phyloP scores from a whole-genome alignment of 371 early-diverging fungal genomes.

The Mucor irregularis region DNA sequence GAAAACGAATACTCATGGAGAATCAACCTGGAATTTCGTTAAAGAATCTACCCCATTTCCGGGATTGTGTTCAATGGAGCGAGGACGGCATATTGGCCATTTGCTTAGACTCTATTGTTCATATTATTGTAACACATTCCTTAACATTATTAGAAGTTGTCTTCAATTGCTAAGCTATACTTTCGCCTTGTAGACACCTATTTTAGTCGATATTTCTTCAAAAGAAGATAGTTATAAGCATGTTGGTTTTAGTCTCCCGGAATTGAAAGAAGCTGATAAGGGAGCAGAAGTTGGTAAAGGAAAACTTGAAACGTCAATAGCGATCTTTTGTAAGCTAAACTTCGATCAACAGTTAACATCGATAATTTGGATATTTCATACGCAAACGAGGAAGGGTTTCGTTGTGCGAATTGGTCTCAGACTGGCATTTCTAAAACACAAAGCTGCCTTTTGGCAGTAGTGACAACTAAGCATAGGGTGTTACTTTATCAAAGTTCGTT shows the following conservation, averaged over 20 bases:
- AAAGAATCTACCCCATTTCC: conserved; percentile 13
- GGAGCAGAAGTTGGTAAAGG: not conserved
- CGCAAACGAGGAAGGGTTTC: conserved; percentile 24
- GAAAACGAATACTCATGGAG: conserved; percentile 27
- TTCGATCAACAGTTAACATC: conserved; percentile 5
- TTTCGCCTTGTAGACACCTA: conserved; percentile 26
- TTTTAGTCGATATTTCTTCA: conserved; percentile 25
- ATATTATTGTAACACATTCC: conserved; percentile 31
- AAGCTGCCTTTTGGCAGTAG: conserved; percentile 31
- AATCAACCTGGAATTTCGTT: conserved; percentile 19
- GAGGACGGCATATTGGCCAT: conserved; percentile 27
- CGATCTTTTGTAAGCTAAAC: not conserved
- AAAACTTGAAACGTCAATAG: too few species aligned
- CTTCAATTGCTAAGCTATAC: too few species aligned
- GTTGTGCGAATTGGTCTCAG: conserved; percentile 34
- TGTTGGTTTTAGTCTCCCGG: conserved; percentile 10
- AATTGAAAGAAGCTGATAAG: not conserved
- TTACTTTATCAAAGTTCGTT: conserved; percentile 21
- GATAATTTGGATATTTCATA: conserved; percentile 18
- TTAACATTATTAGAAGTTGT: too few species aligned
- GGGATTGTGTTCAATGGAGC: conserved; percentile 23
- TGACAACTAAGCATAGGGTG: conserved; percentile 38
- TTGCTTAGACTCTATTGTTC: conserved; percentile 22
- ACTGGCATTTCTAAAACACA: conserved; percentile 19
- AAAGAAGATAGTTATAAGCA: conserved; percentile 23